A percentile compares a stretch with the other conserved stretches of the same genome.
These are phyloP conservation scores for Anthostomella pinea DNA, from an alignment of 2,329 filamentous ascomycete genomes.

Conservation along the genomic window DNA sequence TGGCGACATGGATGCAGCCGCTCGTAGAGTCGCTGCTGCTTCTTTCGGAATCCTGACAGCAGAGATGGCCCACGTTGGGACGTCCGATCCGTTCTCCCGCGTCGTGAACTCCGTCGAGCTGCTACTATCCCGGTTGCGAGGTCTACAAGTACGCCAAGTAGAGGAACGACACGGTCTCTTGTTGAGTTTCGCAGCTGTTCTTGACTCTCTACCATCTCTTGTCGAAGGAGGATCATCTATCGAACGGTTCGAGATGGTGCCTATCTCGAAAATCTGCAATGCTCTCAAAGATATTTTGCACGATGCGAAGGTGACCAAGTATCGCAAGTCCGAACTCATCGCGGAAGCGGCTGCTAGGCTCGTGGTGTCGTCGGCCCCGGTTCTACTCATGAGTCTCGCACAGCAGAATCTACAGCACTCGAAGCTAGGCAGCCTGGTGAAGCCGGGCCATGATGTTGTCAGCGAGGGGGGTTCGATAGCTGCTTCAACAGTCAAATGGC, in stretches of 20 bases:
- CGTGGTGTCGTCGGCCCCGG: slow-evolving; percentile 49
- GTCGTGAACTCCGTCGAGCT: slow-evolving; percentile 37
- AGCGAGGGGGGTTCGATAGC: slow-evolving; percentile 11
- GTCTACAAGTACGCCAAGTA: slow-evolving; percentile 55
- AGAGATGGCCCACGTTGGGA: slow-evolving; percentile 33
- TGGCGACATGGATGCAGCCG: slow-evolving; percentile 71
- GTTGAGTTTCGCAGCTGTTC: slow-evolving; percentile 56
- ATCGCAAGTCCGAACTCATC: slow-evolving; percentile 62
- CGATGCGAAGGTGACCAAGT: slow-evolving; percentile 40
- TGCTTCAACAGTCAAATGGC: slow-evolving; percentile 9
- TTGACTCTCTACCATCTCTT: slow-evolving; percentile 45
- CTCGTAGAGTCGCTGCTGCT: slow-evolving; percentile 67
- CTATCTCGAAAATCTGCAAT: slow-evolving; percentile 23
- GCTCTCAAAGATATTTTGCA: slow-evolving; percentile 38
- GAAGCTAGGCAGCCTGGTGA: slow-evolving; percentile 16
- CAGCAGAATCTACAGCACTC: slow-evolving; percentile 7
- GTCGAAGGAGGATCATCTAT: slow-evolving; percentile 6
- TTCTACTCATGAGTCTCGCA: slow-evolving; percentile 40
- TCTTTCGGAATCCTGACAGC: slow-evolving; percentile 62
- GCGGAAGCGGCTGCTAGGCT: slow-evolving; percentile 61
- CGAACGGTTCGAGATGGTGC: slow-evolving; percentile 10
- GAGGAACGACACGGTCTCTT: slow-evolving; percentile 69
- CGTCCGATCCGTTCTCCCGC: slow-evolving; percentile 21
- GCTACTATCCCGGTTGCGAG: slow-evolving; percentile 43
- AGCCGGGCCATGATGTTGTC: slow-evolving; percentile 26